Percentiles rank a stretch among this genome's conserved stretches.
phyloP scores from a whole-genome alignment of 345 rosid genomes.

The Syzygium jambos region DNA sequence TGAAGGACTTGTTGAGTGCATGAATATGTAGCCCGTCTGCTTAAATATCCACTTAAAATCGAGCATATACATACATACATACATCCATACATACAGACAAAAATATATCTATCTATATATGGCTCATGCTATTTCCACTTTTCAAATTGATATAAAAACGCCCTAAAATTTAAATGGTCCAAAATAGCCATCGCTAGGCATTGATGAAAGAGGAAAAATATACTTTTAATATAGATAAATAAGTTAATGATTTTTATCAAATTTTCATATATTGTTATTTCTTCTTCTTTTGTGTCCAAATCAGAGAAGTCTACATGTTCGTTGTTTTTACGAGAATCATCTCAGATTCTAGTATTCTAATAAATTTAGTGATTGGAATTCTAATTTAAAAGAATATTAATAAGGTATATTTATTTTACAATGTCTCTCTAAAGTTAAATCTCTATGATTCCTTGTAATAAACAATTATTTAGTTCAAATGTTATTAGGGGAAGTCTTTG shows the following conservation, averaged over 20 bases:
- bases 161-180: too few relatives aligned
- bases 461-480: background rate
- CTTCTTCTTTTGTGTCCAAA: background rate
- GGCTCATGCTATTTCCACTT: too few relatives aligned
- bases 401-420: background rate
- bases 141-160: too few relatives aligned
- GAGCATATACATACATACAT: background rate
- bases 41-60: background rate
- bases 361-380: background rate
- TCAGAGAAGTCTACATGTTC: background rate
- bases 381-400: background rate
- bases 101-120: background rate
- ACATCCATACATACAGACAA: background rate
- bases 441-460: background rate
- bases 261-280: background rate
- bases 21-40: conserved; percentile 2
- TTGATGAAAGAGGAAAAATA: background rate
- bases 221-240: background rate
- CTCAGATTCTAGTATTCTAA: background rate
- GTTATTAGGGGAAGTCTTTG: conserved; percentile 6
- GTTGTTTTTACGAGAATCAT: background rate
- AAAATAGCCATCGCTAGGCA: background rate
- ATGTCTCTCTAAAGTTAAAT: background rate
- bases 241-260: background rate
- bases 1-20: background rate